These are phyloP conservation scores for Gracilaria vermiculophylla DNA, from an alignment of 23 red algal species.

Conservation along the genomic window DNA sequence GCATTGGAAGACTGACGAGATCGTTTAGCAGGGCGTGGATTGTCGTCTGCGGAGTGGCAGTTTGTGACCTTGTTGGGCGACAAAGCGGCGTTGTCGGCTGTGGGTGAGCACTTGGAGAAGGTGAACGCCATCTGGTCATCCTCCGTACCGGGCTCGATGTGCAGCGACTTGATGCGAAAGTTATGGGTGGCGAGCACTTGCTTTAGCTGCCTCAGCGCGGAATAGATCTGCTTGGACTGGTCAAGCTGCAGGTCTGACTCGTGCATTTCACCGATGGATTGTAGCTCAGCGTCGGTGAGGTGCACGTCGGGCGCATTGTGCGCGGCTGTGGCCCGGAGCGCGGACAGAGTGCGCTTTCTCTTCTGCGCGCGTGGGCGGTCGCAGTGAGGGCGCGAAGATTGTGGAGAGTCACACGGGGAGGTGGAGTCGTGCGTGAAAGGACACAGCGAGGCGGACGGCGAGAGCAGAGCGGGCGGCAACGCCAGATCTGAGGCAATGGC, in stretches of 20 bases:
- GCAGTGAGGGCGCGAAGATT: background rate
- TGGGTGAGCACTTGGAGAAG: background rate
- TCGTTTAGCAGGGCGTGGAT: conserved; percentile 5
- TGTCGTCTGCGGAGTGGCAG: background rate
- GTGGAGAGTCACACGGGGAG: background rate
- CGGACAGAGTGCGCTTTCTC: conserved; percentile 4
- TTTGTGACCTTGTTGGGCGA: background rate
- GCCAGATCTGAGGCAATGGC: background rate
- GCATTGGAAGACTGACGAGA: background rate
- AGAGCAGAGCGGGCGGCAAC: background rate
- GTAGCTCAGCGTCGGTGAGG: conserved; percentile 31
- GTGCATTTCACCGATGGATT: conserved; percentile 30
- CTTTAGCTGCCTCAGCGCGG: background rate
- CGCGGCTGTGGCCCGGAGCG: background rate
- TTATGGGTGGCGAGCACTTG: conserved; percentile 2
- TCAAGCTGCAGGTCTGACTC: conserved; percentile 20
- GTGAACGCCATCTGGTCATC: conserved; percentile 24
- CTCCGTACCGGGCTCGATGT: background rate
- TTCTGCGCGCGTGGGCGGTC: background rate
- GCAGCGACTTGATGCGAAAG: conserved; percentile 33
- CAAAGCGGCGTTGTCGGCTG: background rate
- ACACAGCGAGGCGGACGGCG: background rate
- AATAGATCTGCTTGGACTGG: conserved; percentile 10
- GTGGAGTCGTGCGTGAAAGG: background rate
- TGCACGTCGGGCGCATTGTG: conserved; percentile 47